A percentile compares a stretch with the other conserved stretches of the same genome.
phyloP scores from a whole-genome alignment of 2,329 filamentous ascomycete species.

The Aureobasidium sp. region DNA sequence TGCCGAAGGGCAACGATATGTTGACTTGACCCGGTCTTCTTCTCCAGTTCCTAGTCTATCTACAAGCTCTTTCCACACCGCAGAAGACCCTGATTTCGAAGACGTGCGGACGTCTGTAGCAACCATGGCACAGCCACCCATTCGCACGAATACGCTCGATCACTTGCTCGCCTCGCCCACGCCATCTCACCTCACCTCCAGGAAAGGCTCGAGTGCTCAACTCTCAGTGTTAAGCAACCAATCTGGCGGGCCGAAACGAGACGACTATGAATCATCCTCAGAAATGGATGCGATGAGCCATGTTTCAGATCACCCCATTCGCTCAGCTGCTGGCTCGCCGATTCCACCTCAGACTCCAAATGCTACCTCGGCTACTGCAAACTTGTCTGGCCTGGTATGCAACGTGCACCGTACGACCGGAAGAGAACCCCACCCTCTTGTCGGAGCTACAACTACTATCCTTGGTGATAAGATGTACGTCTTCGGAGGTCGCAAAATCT shows the following conservation, averaged over 20 bases:
- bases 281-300: slow-evolving; percentile 25
- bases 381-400: slow-evolving; percentile 58
- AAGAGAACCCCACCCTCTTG: slow-evolving; percentile 78
- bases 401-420: slow-evolving; percentile 77
- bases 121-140: not conserved
- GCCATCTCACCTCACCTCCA: slow-evolving; percentile 31
- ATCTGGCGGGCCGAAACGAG: slow-evolving; percentile 35
- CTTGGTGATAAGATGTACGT: slow-evolving; percentile 94
- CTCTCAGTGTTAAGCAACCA: slow-evolving; percentile 36
- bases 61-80: slow-evolving; percentile 2
- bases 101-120: not conserved
- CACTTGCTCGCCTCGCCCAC: slow-evolving; percentile 37
- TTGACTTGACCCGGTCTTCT: not conserved
- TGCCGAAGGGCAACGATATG: not conserved
- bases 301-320: slow-evolving; percentile 15
- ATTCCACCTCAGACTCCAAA: slow-evolving; percentile 19
- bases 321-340: slow-evolving; percentile 1
- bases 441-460: slow-evolving; percentile 91
- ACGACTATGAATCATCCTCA: slow-evolving; percentile 31
- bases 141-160: slow-evolving; percentile 39
- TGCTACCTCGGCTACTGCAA: slow-evolving; percentile 35
- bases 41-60: not conserved
- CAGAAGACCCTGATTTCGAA: not conserved
- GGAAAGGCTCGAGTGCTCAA: slow-evolving; percentile 27
- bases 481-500: slow-evolving; percentile 84